A percentile compares a stretch with the other conserved stretches of the same genome.
Conservation (phyloP, 2,329 filamentous ascomycete species). For the Neospermospora avenae region DNA sequence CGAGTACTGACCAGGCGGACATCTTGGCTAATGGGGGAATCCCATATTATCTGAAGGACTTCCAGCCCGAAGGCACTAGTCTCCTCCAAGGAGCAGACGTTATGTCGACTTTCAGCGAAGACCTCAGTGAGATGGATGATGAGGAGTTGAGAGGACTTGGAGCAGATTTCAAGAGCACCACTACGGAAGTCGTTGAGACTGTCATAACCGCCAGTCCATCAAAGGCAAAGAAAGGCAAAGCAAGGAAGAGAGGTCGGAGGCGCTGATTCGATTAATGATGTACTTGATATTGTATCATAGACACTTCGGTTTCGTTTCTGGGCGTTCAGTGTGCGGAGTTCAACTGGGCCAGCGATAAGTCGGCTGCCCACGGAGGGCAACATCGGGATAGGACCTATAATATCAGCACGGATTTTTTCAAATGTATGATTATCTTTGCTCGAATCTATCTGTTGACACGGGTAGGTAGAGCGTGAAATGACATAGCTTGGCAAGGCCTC, state of each 20-base stretch:
- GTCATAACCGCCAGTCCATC: conserved; percentile 13
- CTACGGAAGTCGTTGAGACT: conserved; percentile 9
- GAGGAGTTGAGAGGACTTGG: conserved; percentile 73
- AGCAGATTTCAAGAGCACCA: conserved; percentile 33
- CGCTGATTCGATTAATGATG: conserved; percentile 17
- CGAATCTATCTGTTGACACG: neutral
- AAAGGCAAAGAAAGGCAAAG: conserved; percentile 30
- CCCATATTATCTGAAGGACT: conserved; percentile 82
- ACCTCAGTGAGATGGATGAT: conserved; percentile 88
- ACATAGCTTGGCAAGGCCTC: neutral
- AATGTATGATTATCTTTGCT: conserved; percentile 2
- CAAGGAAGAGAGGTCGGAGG: conserved; percentile 24
- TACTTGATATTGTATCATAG: conserved; percentile 29
- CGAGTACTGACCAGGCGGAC: conserved; percentile 21
- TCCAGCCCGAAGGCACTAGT: conserved; percentile 77
- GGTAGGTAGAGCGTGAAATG: neutral
- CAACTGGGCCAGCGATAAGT: neutral
- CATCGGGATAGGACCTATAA: neutral
- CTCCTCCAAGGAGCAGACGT: conserved; percentile 72
- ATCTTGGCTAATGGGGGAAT: conserved; percentile 69
- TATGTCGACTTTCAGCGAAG: conserved; percentile 72
- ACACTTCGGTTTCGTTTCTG: conserved; percentile 8
- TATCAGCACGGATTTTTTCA: neutral
- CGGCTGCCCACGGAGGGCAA: neutral
- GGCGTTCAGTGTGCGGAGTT: conserved; percentile 8